These are phyloP conservation scores for Hypoxylon sp. DNA, from an alignment of 2,329 filamentous ascomycete genomes.

Conservation along the genomic window DNA sequence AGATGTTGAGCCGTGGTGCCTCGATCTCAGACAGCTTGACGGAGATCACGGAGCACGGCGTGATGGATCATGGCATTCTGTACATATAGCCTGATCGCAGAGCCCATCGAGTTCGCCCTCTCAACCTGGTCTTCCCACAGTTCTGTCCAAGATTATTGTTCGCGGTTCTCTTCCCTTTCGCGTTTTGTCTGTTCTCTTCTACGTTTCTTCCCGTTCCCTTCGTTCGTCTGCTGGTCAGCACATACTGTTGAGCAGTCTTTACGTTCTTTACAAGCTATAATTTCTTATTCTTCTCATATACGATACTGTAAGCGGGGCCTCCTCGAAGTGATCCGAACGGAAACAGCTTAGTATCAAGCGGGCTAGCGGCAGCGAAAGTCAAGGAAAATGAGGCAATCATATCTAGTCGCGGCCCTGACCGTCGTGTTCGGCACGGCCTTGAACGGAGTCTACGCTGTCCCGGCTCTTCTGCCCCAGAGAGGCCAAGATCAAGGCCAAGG, in stretches of 20 bases:
- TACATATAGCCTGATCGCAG: constrained; percentile 38
- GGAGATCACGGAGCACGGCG: constrained; percentile 33
- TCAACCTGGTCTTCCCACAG: constrained; percentile 26
- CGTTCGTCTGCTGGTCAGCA: constrained; percentile 41
- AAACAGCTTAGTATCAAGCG: background rate
- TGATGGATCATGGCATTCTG: constrained; percentile 30
- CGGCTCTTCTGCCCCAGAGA: constrained; percentile 13
- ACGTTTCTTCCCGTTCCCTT: constrained; percentile 21
- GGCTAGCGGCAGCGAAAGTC: background rate
- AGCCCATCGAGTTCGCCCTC: constrained; percentile 15
- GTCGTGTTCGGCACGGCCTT: constrained; percentile 36
- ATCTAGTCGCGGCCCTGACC: constrained; percentile 34
- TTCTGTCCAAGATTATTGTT: constrained; percentile 24
- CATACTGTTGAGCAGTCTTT: constrained; percentile 40
- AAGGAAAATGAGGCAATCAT: constrained; percentile 41
- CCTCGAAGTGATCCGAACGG: constrained; percentile 1
- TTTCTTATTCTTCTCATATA: constrained; percentile 7
- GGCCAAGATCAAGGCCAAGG: background rate
- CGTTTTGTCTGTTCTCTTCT: constrained; percentile 21
- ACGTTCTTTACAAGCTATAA: constrained; percentile 25
- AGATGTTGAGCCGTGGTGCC: constrained; percentile 27
- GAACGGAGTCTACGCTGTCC: constrained; percentile 37
- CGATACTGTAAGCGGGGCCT: constrained; percentile 11
- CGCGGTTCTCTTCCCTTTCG: constrained; percentile 38
- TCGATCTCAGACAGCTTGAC: constrained; percentile 19